Evolutionary conservation across 2,329 filamentous ascomycete genomes (phyloP).

Genomic region (Gyromitra esculenta): DNA sequence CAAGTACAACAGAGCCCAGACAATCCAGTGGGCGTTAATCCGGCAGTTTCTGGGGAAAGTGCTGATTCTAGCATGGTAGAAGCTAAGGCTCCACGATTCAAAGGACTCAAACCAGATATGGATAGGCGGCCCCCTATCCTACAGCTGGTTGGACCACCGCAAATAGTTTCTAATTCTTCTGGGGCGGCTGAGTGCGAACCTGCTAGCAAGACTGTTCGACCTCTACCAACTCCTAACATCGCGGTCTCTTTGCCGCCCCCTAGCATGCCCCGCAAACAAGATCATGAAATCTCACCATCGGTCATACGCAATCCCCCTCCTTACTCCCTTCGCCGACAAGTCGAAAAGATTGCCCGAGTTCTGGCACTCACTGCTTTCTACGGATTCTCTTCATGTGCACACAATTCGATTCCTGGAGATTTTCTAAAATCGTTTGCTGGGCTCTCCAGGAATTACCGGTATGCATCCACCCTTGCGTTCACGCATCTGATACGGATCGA

Average conservation of each 20-base stretch:
- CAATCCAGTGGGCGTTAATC: not conserved
- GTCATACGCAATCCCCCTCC: constrained; percentile 49
- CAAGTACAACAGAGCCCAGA: not conserved
- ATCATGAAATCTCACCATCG: constrained; percentile 29
- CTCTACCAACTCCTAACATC: not conserved
- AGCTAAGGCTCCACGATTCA: constrained; percentile 7
- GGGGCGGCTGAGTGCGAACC: too few relatives aligned
- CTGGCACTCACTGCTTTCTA: constrained; percentile 47
- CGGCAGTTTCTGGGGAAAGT: not conserved
- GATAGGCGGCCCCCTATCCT: not conserved
- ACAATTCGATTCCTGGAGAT: constrained; percentile 9
- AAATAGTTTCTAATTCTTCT: not conserved
- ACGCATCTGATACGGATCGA: constrained; percentile 41
- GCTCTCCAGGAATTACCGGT: constrained; percentile 47
- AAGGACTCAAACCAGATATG: constrained; percentile 10
- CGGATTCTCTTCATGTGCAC: constrained; percentile 6
- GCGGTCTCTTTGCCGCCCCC: not conserved
- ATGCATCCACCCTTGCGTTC: constrained; percentile 52
- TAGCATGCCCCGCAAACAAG: constrained; percentile 7
- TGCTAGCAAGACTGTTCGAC: not conserved
- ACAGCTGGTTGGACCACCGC: not conserved
- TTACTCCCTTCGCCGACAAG: constrained; percentile 38
- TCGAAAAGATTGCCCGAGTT: constrained; percentile 40
- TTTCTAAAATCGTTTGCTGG: constrained; percentile 25
- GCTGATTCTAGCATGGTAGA: not conserved